phyloP scores from a whole-genome alignment of 495 filamentous ascomycete genomes.

The Lindgomyces ingoldianus region DNA sequence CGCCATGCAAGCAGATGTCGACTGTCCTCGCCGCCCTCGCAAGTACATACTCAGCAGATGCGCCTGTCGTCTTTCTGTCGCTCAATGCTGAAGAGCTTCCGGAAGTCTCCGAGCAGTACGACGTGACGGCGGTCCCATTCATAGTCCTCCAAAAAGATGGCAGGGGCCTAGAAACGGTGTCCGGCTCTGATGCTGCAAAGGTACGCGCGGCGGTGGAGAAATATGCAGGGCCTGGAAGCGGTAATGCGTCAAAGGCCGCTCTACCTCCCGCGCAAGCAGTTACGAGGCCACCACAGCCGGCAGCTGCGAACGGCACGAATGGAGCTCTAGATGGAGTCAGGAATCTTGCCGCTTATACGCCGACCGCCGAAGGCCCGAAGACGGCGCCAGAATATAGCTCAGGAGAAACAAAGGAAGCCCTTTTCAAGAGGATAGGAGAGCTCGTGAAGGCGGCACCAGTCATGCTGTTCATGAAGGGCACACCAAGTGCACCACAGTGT shows the following conservation, averaged over 20 bases:
- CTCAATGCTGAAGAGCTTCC: constrained; percentile 88
- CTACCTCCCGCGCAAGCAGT: constrained; percentile 58
- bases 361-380: constrained; percentile 50
- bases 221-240: constrained; percentile 63
- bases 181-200: constrained; percentile 81
- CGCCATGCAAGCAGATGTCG: constrained; percentile 89
- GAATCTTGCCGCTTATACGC: constrained; percentile 50
- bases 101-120: constrained; percentile 83
- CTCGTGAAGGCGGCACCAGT: constrained; percentile 93
- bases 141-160: constrained; percentile 75
- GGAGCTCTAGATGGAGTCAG: constrained; percentile 35
- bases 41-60: constrained; percentile 68
- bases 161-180: constrained; percentile 74
- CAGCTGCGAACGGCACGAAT: constrained; percentile 16
- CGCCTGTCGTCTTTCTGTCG: constrained; percentile 77
- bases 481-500: constrained; percentile 87
- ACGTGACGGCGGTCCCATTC: constrained; percentile 91
- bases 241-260: constrained; percentile 41
- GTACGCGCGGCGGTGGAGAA: constrained; percentile 81
- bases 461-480: constrained; percentile 97
- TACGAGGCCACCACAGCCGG: constrained; percentile 43
- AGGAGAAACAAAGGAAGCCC: constrained; percentile 67
- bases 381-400: constrained; percentile 53
- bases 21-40: constrained; percentile 84
- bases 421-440: constrained; percentile 71